These are phyloP conservation scores for Oryza meyeriana DNA, from an alignment of 176 grass and related monocot species.

Conservation along the genomic window DNA sequence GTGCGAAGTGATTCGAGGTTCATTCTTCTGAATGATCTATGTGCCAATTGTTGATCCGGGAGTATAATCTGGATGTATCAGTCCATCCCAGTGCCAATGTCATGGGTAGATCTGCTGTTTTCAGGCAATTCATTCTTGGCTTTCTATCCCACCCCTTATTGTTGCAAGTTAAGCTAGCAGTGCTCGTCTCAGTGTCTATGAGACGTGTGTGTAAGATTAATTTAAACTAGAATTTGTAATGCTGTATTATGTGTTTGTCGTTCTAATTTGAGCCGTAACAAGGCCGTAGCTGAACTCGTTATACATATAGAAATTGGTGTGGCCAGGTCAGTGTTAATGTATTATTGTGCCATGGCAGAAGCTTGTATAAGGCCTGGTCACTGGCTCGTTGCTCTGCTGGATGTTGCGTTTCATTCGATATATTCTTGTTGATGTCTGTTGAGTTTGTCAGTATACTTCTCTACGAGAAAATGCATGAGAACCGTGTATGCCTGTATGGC, in stretches of 20 bases:
- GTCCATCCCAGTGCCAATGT: conserved; percentile 17
- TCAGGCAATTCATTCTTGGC: conserved; percentile 99
- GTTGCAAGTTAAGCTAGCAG: conserved; percentile 7
- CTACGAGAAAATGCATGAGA: no score
- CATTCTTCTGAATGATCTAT: conserved; percentile 38
- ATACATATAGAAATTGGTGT: background rate
- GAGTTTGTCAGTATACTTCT: no score
- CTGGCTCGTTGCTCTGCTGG: background rate
- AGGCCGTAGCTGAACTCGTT: background rate
- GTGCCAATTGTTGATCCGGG: background rate
- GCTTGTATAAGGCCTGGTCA: background rate
- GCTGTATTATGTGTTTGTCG: background rate
- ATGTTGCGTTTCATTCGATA: background rate
- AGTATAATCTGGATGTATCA: conserved; percentile 7
- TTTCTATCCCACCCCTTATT: conserved; percentile 38
- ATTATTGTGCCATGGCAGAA: background rate
- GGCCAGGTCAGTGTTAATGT: background rate
- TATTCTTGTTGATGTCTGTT: no score
- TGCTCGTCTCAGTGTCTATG: background rate
- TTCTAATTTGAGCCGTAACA: background rate
- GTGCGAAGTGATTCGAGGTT: background rate
- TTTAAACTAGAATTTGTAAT: conserved; percentile 3
- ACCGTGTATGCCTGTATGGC: no score
- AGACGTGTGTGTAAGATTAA: conserved; percentile 19
- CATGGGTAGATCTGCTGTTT: conserved; percentile 47